Conservation (phyloP, 768 basidiomycete genomes). For the Melanogaster broomeanus region DNA sequence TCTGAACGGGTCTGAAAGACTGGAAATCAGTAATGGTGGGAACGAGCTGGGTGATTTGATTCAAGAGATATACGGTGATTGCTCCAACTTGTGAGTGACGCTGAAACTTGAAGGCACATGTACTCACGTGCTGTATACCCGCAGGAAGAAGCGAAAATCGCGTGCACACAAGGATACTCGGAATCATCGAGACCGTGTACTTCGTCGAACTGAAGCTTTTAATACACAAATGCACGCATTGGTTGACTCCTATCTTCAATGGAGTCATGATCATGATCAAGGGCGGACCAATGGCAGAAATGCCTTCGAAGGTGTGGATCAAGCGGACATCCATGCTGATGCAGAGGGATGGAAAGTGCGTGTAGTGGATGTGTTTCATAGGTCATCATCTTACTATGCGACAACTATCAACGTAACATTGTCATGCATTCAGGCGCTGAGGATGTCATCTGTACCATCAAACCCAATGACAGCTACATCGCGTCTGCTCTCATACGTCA, state of each 20-base stretch:
- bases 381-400: background rate
- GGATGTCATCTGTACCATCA: background rate
- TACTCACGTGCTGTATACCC: too few species aligned
- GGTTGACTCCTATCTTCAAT: too few species aligned
- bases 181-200: too few species aligned
- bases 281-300: too few species aligned
- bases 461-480: background rate
- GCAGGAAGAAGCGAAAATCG: background rate
- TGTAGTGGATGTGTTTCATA: background rate
- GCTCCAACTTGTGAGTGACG: too few species aligned
- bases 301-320: background rate
- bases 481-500: conserved; percentile 5
- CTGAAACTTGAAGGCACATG: too few species aligned
- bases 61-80: background rate
- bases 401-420: background rate
- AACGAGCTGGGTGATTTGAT: conserved; percentile 1
- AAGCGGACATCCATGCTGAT: background rate
- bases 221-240: too few species aligned
- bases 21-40: conserved; percentile 8
- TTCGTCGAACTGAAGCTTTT: too few species aligned
- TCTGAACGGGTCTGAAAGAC: conserved; percentile 4
- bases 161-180: too few species aligned
- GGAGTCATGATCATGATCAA: too few species aligned
- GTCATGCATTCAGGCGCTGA: background rate
- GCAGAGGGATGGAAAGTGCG: background rate